A percentile compares a stretch with the other conserved stretches of the same genome.
Evolutionary conservation across 129 eudicot species (phyloP).

Genomic region (Artemisia annua): DNA sequence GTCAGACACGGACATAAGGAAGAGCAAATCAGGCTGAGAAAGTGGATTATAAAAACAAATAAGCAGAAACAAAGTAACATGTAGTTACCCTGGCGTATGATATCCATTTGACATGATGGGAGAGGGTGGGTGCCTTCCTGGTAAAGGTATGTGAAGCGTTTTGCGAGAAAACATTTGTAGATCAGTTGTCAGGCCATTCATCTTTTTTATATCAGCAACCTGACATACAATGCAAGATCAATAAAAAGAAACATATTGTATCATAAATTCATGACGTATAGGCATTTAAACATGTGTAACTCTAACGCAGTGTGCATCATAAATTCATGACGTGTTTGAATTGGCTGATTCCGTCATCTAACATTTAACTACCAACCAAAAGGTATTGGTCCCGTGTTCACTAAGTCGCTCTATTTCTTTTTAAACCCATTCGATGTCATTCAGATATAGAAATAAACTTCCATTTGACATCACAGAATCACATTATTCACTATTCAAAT

Average conservation of each 20-base stretch:
- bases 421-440: slow-evolving; percentile 11
- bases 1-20: slow-evolving; percentile 10
- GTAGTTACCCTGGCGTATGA: slow-evolving; percentile 52
- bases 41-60: slow-evolving; percentile 13
- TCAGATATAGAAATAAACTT: neutral
- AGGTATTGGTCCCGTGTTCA: neutral
- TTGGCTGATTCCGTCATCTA: neutral
- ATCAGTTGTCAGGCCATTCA: slow-evolving; percentile 82
- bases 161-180: slow-evolving; percentile 93
- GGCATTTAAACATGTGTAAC: neutral
- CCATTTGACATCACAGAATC: no score
- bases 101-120: slow-evolving; percentile 59
- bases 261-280: neutral
- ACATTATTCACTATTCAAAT: no score
- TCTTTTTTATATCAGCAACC: slow-evolving; percentile 87
- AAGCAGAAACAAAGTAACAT: neutral
- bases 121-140: slow-evolving; percentile 95
- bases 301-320: slow-evolving; percentile 11
- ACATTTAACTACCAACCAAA: slow-evolving; percentile 3
- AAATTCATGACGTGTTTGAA: neutral
- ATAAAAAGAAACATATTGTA: neutral
- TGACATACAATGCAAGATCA: slow-evolving; percentile 32
- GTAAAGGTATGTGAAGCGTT: slow-evolving; percentile 83
- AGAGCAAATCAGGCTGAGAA: slow-evolving; percentile 13
- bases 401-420: slow-evolving; percentile 7